phyloP scores from a whole-genome alignment of 805 yeast genomes.

The Saturnispora bothae region DNA sequence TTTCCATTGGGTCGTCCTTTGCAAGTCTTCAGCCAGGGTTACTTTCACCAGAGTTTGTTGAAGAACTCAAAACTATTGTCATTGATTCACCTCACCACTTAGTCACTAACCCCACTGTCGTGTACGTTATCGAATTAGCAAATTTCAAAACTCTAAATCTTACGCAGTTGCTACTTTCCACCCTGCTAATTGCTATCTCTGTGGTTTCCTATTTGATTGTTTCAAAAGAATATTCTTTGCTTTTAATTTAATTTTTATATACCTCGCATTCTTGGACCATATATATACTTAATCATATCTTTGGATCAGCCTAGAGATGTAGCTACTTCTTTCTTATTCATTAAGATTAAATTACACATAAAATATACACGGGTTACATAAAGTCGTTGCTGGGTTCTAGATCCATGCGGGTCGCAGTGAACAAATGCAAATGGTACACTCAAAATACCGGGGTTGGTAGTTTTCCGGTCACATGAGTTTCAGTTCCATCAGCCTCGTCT shows the following conservation, averaged over 20 bases:
- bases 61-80: background rate
- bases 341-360: too few relatives aligned
- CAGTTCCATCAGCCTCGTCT: too few relatives aligned
- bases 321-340: too few relatives aligned
- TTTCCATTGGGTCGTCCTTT: background rate
- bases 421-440: background rate
- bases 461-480: background rate
- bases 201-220: background rate
- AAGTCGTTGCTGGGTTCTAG: too few relatives aligned
- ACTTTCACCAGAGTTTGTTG: background rate
- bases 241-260: too few relatives aligned
- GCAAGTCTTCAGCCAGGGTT: background rate
- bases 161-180: background rate
- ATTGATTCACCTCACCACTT: background rate
- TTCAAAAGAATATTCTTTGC: too few relatives aligned
- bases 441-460: background rate
- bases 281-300: too few relatives aligned
- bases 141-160: too few relatives aligned
- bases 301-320: too few relatives aligned
- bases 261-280: too few relatives aligned
- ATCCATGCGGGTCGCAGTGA: too few relatives aligned
- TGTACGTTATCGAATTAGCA: background rate
- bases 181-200: background rate
- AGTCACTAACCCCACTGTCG: background rate
- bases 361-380: too few relatives aligned